Evolutionary conservation across 768 basidiomycete species (phyloP).

Genomic region (Polyporus arcularius): DNA sequence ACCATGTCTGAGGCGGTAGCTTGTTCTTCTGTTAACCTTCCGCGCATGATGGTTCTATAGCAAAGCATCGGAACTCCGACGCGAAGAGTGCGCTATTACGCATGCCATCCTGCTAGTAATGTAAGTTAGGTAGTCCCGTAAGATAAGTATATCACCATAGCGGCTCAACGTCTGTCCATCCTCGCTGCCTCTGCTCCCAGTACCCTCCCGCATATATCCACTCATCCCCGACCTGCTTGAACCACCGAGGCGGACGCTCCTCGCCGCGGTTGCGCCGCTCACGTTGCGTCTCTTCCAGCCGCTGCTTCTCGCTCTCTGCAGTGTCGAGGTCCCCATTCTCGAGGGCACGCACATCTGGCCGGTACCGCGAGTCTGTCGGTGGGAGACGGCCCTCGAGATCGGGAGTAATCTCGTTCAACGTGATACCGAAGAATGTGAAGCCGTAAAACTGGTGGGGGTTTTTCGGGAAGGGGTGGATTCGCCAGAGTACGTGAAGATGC

Average conservation of each 20-base stretch:
- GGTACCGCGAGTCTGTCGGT: conserved; percentile 77
- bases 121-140: conserved; percentile 15
- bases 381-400: conserved; percentile 67
- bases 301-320: conserved; percentile 72
- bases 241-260: conserved; percentile 73
- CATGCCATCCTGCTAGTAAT: conserved; percentile 10
- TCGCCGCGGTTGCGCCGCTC: conserved; percentile 62
- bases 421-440: conserved; percentile 78
- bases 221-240: conserved; percentile 65
- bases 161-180: conserved; percentile 61
- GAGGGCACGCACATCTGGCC: conserved; percentile 81
- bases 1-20: background rate
- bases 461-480: conserved; percentile 70
- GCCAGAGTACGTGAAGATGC: conserved; percentile 78
- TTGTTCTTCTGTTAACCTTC: background rate
- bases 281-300: conserved; percentile 77
- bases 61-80: background rate
- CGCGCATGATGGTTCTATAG: background rate
- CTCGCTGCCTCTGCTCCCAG: conserved; percentile 71
- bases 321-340: conserved; percentile 73
- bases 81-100: background rate
- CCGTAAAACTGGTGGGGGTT: conserved; percentile 75
- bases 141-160: conserved; percentile 57
- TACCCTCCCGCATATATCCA: conserved; percentile 82
- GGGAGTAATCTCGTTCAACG: conserved; percentile 76